A percentile compares a stretch with the other conserved stretches of the same genome.
Conservation (phyloP, 2,329 filamentous ascomycete genomes). For the Harringtonia lauricola region DNA sequence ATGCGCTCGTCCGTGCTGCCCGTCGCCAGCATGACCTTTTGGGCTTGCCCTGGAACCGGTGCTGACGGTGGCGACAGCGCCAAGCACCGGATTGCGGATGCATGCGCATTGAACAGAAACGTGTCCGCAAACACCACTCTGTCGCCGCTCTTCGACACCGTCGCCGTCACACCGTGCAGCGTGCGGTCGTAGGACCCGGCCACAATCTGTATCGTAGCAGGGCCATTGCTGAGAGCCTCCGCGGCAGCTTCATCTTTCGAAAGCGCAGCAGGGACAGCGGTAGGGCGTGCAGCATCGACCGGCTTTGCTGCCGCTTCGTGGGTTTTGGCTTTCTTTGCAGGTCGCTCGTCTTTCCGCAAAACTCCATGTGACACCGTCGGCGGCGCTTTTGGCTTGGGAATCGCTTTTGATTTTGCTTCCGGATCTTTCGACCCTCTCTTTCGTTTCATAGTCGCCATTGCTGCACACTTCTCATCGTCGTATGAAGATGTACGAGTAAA, state of each 20-base stretch:
- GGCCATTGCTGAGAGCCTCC: constrained; percentile 4
- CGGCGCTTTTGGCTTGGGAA: not conserved
- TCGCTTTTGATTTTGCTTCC: not conserved
- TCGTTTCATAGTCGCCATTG: constrained; percentile 5
- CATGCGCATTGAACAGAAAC: constrained; percentile 91
- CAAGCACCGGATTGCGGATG: constrained; percentile 79
- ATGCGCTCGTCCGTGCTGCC: constrained; percentile 90
- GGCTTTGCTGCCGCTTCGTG: not conserved
- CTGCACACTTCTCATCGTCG: not conserved
- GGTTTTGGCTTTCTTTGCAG: constrained; percentile 2
- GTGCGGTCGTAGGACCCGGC: constrained; percentile 90
- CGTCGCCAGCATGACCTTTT: constrained; percentile 81
- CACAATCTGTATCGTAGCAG: constrained; percentile 71
- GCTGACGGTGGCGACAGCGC: constrained; percentile 70
- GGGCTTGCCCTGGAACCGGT: constrained; percentile 46
- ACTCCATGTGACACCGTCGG: not conserved
- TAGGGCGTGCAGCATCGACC: not conserved
- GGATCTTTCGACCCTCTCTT: constrained; percentile 8
- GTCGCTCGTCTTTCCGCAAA: not conserved
- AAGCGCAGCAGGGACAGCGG: not conserved
- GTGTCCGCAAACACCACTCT: constrained; percentile 69
- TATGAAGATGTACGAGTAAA: not conserved
- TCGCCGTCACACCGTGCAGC: constrained; percentile 81
- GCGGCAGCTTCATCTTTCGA: not conserved
- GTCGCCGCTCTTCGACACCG: constrained; percentile 27